phyloP scores from a whole-genome alignment of 1,284 basidiomycete species.

The Erythrobasidium hasegawianum region DNA sequence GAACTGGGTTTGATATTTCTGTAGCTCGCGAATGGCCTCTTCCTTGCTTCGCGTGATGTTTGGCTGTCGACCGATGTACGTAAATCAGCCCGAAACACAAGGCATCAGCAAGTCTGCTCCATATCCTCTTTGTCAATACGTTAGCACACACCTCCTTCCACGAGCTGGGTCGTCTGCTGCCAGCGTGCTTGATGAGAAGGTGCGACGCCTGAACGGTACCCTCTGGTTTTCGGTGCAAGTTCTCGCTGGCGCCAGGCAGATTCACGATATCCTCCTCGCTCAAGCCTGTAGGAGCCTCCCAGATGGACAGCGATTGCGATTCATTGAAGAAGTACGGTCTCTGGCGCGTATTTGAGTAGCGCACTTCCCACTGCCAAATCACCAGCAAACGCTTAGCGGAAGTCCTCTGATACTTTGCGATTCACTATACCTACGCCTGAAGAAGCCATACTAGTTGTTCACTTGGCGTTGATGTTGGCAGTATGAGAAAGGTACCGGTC shows the following conservation, averaged over 20 bases:
- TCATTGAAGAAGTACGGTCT: constrained; percentile 87
- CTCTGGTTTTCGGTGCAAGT: constrained; percentile 47
- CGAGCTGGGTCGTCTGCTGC: constrained; percentile 78
- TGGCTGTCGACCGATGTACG: constrained; percentile 56
- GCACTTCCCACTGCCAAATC: constrained; percentile 32
- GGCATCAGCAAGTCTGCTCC: no score
- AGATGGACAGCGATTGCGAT: constrained; percentile 66
- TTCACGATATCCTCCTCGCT: constrained; percentile 59
- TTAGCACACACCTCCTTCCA: constrained; percentile 78
- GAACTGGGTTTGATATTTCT: constrained; percentile 56
- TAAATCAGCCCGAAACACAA: no score
- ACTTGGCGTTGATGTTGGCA: no score
- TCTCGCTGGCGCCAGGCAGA: constrained; percentile 66
- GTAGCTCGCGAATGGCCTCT: constrained; percentile 76
- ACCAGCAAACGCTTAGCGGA: no score
- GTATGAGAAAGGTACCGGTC: no score
- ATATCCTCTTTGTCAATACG: no score
- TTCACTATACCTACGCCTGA: no score
- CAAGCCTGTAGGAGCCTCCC: constrained; percentile 73
- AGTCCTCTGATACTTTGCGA: no score
- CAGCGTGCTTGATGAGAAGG: constrained; percentile 86
- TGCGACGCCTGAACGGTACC: constrained; percentile 86
- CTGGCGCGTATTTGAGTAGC: constrained; percentile 53
- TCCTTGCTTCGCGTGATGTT: constrained; percentile 85
- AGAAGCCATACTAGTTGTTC: no score